Evolutionary conservation across 2,329 filamentous ascomycete species (phyloP).

Genomic region (Colletotrichum plurivorum): DNA sequence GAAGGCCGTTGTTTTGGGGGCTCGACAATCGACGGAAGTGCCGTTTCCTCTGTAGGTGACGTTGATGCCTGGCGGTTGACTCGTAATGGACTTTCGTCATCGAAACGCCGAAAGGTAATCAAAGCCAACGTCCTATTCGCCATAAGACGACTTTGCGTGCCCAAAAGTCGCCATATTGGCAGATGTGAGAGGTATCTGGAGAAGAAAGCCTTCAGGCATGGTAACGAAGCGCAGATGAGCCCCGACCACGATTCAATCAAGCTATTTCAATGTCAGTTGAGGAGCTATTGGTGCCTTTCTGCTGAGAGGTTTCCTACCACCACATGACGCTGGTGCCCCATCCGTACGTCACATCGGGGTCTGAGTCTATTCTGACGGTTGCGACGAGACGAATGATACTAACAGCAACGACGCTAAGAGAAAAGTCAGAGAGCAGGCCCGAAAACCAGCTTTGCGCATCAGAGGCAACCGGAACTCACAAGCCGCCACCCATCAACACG

Average conservation of each 20-base stretch:
- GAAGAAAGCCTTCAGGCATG: background rate
- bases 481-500: background rate
- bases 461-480: background rate
- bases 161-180: background rate
- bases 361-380: background rate
- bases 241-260: background rate
- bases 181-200: background rate
- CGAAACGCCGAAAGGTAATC: background rate
- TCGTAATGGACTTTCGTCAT: background rate
- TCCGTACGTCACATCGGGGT: background rate
- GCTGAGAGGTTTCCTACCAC: background rate
- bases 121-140: background rate
- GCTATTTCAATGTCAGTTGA: background rate
- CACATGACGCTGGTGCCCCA: background rate
- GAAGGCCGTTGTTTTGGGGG: background rate
- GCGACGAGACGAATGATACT: background rate
- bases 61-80: background rate
- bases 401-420: background rate
- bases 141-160: background rate
- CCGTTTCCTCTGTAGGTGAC: background rate
- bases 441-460: background rate
- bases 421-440: background rate
- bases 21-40: background rate
- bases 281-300: background rate
- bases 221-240: background rate